These are phyloP conservation scores for Gracilaria gracilis DNA, from an alignment of 23 red algal genomes.

Conservation along the genomic window DNA sequence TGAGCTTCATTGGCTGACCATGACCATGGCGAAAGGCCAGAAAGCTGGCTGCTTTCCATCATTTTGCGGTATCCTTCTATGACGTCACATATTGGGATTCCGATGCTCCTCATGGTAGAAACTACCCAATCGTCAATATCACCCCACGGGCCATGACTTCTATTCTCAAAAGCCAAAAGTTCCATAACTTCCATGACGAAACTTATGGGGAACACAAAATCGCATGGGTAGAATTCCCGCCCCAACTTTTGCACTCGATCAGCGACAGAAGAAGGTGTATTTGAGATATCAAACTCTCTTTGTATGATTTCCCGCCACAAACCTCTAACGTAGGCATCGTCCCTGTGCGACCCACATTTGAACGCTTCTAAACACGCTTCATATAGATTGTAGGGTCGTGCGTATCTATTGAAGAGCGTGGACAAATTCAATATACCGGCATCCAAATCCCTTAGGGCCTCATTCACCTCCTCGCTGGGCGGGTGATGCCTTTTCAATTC, in stretches of 20 bases:
- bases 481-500: slow-evolving; percentile 53
- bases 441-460: slow-evolving; percentile 58
- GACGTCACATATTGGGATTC: slow-evolving; percentile 51
- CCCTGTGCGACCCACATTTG: slow-evolving; percentile 78
- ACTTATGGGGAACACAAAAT: slow-evolving; percentile 59
- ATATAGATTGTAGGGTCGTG: slow-evolving; percentile 75
- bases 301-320: slow-evolving; percentile 79
- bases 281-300: slow-evolving; percentile 42
- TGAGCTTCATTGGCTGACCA: slow-evolving; percentile 52
- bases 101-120: slow-evolving; percentile 17
- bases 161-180: slow-evolving; percentile 36
- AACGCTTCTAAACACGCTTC: slow-evolving; percentile 79
- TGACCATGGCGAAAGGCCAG: slow-evolving; percentile 23
- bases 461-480: slow-evolving; percentile 20
- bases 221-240: slow-evolving; percentile 70
- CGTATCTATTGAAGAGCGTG: slow-evolving; percentile 83
- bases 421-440: slow-evolving; percentile 66
- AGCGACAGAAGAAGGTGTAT: slow-evolving; percentile 22
- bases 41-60: slow-evolving; percentile 44
- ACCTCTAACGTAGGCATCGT: slow-evolving; percentile 64
- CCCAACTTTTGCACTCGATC: slow-evolving; percentile 52
- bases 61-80: slow-evolving; percentile 72
- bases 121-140: slow-evolving; percentile 38
- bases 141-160: slow-evolving; percentile 13
- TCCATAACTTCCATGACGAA: slow-evolving; percentile 75